These are phyloP conservation scores for Colletotrichum limetticola DNA, from an alignment of 2,329 filamentous ascomycete genomes.

Conservation along the genomic window DNA sequence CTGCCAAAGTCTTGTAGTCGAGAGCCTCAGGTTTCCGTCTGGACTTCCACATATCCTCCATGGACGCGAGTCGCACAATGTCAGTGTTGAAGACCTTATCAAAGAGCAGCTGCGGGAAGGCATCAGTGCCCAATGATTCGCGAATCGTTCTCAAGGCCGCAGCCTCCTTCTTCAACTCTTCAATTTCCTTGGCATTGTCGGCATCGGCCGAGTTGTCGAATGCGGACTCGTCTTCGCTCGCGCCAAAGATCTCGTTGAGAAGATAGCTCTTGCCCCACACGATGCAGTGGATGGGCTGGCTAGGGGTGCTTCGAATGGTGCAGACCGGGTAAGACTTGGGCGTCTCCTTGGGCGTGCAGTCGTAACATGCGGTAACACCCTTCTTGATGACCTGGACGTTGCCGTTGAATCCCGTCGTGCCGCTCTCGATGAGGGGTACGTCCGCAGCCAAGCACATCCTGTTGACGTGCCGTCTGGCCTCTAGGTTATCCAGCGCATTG, in stretches of 20 bases:
- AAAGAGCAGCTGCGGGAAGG: slow-evolving; percentile 85
- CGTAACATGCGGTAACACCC: slow-evolving; percentile 93
- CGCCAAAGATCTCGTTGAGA: slow-evolving; percentile 92
- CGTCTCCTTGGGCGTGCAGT: slow-evolving; percentile 88
- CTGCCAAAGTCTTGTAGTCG: slow-evolving; percentile 71
- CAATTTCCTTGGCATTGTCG: slow-evolving; percentile 89
- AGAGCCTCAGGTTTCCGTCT: slow-evolving; percentile 79
- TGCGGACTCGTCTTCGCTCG: slow-evolving; percentile 85
- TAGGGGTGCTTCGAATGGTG: slow-evolving; percentile 95
- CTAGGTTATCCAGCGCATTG: slow-evolving; percentile 96
- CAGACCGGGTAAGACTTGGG: slow-evolving; percentile 96
- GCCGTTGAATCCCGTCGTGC: slow-evolving; percentile 96
- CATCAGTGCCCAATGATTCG: slow-evolving; percentile 79
- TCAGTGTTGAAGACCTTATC: slow-evolving; percentile 93
- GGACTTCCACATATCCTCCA: slow-evolving; percentile 97
- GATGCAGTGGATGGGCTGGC: slow-evolving; percentile 97
- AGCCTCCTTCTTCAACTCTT: slow-evolving; percentile 85
- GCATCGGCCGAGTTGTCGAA: slow-evolving; percentile 84
- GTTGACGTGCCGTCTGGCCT: slow-evolving; percentile 94
- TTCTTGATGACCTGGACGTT: slow-evolving; percentile 98
- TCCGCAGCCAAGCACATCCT: slow-evolving; percentile 95
- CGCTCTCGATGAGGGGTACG: slow-evolving; percentile 93
- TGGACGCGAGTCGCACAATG: slow-evolving; percentile 81
- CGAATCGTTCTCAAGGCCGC: slow-evolving; percentile 86
- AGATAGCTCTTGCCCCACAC: slow-evolving; percentile 99